Conservation (phyloP, 495 filamentous ascomycete genomes). For the Acidiella bohemica region DNA sequence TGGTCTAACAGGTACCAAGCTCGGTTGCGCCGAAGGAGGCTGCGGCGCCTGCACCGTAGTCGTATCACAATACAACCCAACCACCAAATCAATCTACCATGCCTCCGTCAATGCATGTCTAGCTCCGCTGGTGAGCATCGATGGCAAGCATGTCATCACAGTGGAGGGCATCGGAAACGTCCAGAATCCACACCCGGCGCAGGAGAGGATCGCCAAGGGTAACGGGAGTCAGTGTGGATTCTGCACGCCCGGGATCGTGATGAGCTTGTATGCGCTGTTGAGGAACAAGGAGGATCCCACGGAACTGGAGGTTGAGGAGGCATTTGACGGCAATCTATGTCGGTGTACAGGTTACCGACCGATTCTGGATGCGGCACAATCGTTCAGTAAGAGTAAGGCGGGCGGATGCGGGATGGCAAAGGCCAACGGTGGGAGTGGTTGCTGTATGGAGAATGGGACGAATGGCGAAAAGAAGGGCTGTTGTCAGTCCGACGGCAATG, state of each 20-base stretch:
- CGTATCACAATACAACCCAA: conserved; percentile 81
- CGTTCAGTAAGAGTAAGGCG: conserved; percentile 44
- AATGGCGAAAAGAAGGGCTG: conserved; percentile 37
- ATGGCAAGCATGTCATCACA: conserved; percentile 97
- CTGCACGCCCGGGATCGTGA: conserved; percentile 80
- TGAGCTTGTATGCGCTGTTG: conserved; percentile 79
- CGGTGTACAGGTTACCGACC: conserved; percentile 91
- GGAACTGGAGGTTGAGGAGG: conserved; percentile 70
- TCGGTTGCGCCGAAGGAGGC: conserved; percentile 84
- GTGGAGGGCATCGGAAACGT: conserved; percentile 93
- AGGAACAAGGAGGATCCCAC: conserved; percentile 56
- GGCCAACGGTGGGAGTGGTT: conserved; percentile 46
- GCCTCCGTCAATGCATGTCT: conserved; percentile 90
- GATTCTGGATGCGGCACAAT: conserved; percentile 81
- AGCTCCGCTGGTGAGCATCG: conserved; percentile 78
- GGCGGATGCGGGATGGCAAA: conserved; percentile 46
- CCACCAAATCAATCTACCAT: conserved; percentile 79
- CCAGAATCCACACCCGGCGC: conserved; percentile 74
- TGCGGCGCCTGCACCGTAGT: conserved; percentile 97
- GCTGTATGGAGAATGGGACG: conserved; percentile 54
- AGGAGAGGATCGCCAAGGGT: conserved; percentile 75
- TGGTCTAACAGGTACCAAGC: conserved; percentile 55
- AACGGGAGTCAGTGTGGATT: conserved; percentile 62
- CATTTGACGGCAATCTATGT: conserved; percentile 91
- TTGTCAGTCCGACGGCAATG: conserved; percentile 32